These are phyloP conservation scores for Phaeomoniella chlamydospora DNA, from an alignment of 2,329 filamentous ascomycete genomes.

Conservation along the genomic window DNA sequence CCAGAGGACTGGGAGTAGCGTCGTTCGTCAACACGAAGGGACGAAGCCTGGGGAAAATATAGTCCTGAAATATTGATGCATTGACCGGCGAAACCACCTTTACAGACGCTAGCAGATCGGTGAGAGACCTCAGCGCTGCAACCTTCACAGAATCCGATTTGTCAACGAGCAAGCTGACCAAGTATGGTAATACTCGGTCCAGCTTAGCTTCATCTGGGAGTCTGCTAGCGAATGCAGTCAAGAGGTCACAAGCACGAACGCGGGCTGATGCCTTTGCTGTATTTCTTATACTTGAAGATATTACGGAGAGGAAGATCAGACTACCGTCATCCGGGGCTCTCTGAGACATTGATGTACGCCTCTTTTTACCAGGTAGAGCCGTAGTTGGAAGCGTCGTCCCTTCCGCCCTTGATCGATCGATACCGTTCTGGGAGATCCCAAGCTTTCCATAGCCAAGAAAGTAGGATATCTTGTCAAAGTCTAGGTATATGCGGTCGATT, in stretches of 20 bases:
- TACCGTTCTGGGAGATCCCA: background rate
- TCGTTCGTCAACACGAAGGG: constrained; percentile 39
- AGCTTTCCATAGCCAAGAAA: constrained; percentile 51
- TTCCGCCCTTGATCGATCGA: constrained; percentile 2
- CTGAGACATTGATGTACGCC: constrained; percentile 46
- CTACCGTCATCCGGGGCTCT: constrained; percentile 73
- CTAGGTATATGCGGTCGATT: constrained; percentile 82
- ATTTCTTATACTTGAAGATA: constrained; percentile 78
- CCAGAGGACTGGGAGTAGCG: constrained; percentile 49
- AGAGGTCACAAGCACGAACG: constrained; percentile 75
- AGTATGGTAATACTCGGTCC: constrained; percentile 80
- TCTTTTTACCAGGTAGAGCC: constrained; percentile 74
- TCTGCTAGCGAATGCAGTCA: constrained; percentile 81
- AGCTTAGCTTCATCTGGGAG: constrained; percentile 92
- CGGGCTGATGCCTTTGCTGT: constrained; percentile 80
- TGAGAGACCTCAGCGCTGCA: constrained; percentile 71
- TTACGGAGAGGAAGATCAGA: constrained; percentile 75
- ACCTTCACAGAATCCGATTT: constrained; percentile 72
- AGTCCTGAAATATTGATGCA: constrained; percentile 52
- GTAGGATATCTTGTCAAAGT: constrained; percentile 96
- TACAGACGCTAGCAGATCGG: constrained; percentile 76
- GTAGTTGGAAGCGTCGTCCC: constrained; percentile 51
- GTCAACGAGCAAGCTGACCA: constrained; percentile 71
- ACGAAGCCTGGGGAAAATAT: constrained; percentile 46
- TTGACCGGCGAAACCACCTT: constrained; percentile 69